phyloP scores from a whole-genome alignment of 176 grass and related monocot genomes.

The Thinopyrum elongatum region DNA sequence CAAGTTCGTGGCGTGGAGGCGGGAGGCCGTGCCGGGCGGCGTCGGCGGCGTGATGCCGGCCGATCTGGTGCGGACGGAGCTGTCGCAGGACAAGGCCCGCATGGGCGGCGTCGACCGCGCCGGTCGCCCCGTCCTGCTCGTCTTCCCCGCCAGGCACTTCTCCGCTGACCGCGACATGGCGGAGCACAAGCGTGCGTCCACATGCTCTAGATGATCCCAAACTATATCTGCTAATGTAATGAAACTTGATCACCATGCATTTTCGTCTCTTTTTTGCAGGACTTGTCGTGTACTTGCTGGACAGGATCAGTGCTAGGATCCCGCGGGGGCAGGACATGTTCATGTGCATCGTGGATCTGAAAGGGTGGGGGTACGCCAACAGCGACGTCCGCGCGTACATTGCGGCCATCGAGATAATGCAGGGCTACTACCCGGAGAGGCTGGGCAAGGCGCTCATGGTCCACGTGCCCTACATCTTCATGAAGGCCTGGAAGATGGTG shows the following conservation, averaged over 20 bases:
- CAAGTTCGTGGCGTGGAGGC: constrained; percentile 67
- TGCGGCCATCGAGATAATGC: constrained; percentile 69
- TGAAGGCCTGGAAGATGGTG: constrained; percentile 79
- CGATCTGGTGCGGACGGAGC: constrained; percentile 42
- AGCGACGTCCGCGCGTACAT: constrained; percentile 54
- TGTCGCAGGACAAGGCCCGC: constrained; percentile 53
- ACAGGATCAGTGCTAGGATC: constrained; percentile 63
- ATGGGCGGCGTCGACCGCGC: constrained; percentile 62
- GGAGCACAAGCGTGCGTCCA: constrained; percentile 55
- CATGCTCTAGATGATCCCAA: too few species aligned
- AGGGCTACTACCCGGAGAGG: constrained; percentile 80
- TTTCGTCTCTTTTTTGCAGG: constrained; percentile 20
- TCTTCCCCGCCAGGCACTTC: constrained; percentile 55
- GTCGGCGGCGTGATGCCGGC: constrained; percentile 58
- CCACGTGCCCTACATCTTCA: constrained; percentile 72
- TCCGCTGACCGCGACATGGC: constrained; percentile 59
- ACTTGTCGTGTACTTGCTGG: constrained; percentile 54
- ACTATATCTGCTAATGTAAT: too few species aligned
- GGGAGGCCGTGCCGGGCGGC: constrained; percentile 53
- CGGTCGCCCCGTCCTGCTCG: constrained; percentile 52
- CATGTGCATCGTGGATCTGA: constrained; percentile 61
- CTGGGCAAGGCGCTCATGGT: constrained; percentile 65
- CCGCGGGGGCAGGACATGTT: constrained; percentile 72
- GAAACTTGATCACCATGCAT: too few species aligned
- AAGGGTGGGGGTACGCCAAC: constrained; percentile 77